These are phyloP conservation scores for Exophiala sp. DNA, from an alignment of 2,329 filamentous ascomycete genomes.

Conservation along the genomic window DNA sequence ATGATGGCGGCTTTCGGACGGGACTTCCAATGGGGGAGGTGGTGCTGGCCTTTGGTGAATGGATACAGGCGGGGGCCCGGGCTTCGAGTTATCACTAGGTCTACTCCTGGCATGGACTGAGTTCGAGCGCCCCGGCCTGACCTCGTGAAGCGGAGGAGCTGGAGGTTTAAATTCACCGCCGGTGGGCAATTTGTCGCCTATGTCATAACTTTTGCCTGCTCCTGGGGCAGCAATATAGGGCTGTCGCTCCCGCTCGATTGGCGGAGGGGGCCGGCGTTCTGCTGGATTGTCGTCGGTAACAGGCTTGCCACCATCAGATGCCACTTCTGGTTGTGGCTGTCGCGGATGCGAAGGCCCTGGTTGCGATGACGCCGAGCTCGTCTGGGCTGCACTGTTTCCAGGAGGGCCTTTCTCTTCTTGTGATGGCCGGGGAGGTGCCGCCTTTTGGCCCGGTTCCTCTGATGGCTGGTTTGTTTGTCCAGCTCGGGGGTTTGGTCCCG, in stretches of 20 bases:
- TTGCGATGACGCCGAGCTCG: constrained; percentile 29
- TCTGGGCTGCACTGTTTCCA: neutral
- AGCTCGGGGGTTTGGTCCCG: constrained; percentile 29
- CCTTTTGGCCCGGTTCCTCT: constrained; percentile 23
- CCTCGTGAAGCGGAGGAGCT: constrained; percentile 9
- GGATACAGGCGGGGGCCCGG: constrained; percentile 15
- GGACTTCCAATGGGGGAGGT: constrained; percentile 18
- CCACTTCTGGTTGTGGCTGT: constrained; percentile 12
- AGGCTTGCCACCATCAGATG: constrained; percentile 1
- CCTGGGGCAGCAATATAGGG: constrained; percentile 58
- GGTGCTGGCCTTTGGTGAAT: constrained; percentile 25
- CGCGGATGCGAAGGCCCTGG: constrained; percentile 34
- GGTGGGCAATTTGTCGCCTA: constrained; percentile 28
- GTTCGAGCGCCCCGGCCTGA: constrained; percentile 14
- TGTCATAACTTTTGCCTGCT: constrained; percentile 51
- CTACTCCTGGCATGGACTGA: constrained; percentile 15
- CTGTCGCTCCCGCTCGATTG: constrained; percentile 60
- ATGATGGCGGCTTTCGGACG: constrained; percentile 17
- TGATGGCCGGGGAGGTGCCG: constrained; percentile 25
- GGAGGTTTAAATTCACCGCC: constrained; percentile 10
- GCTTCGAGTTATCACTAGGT: constrained; percentile 6
- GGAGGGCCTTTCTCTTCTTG: constrained; percentile 11
- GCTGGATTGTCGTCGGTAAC: constrained; percentile 40
- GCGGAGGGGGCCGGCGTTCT: constrained; percentile 39
- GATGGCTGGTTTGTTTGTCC: constrained; percentile 19